Evolutionary conservation across 148 eudicot species (phyloP), one percentile per base, ranked within the genome.

Genomic region (Chenopodium quinoa): DNA sequence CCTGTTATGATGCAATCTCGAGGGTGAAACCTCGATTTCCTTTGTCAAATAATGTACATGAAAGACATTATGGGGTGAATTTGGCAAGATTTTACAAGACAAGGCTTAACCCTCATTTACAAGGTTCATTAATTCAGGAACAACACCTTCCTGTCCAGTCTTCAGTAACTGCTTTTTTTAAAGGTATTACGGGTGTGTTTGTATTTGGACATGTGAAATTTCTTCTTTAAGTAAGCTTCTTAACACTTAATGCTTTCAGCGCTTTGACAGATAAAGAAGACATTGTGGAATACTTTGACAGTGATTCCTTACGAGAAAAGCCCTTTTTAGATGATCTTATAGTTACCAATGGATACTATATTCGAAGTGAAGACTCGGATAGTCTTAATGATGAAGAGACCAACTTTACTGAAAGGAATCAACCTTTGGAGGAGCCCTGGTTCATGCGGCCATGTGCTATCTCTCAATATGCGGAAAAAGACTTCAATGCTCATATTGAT

Each of bases 401-500:
- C 78, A 81, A 76, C 78, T 72, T 79, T 79, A 75, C 81, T 73
- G 79, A 75, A 9, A 83, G 72, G 31, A 79, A 90, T 63, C 90
- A 87, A 78, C 88, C 89, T 27, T 50, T 88, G 14, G 99, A 95
- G 91, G 99, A 95, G 89, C 99, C 99, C 78, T 95, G 99, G 99
- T 87, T 93, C 60, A 81, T 87, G 29, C 87, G 82, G 81, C 81
- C 88, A 9, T 82, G 88, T 58, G 56, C 40, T 17, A 71, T 68
- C 67, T 86, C 81, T 70, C 70, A 77, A 22, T 67, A 63, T 76
- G 80, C 78, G 76, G 86, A 75, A 73, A 77, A 80, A 79, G 83
- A 77, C 40, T 77, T 86, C 27, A 64, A 79, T 80, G 71, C 76
- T 83, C 83, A 81, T 22, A 54, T 64, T 73, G 80, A 68, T 81